Evolutionary conservation across 495 filamentous ascomycete species (phyloP), one percentile per base, ranked within the genome.

Genomic region (Penicillium bialowiezense): DNA sequence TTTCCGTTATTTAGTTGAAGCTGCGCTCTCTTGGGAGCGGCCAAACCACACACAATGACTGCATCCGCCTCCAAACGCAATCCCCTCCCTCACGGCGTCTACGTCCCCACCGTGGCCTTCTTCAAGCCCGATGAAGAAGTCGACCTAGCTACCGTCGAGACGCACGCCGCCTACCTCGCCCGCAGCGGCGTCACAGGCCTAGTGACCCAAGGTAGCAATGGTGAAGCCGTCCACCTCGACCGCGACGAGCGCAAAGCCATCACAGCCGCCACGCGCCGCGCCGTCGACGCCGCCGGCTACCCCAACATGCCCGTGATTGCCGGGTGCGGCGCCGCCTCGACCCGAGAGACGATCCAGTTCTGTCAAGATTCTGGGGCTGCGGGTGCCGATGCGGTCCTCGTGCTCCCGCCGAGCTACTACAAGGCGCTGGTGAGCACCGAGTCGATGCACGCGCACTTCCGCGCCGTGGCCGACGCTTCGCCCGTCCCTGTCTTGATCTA

Each of bases 401-500:
- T 96, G 10, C 81, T 96, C 3, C 90, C 91, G 14, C 91, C 91
- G 14, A 82, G 82, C 28, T 97, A 96, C 69, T 97, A 95, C 71
- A 80, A 82, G 55, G 63, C 80, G 8, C 74, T 91, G 17, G 76
- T 85, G 54, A 74, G 48, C 17, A 58, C 62, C 18, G 77, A 78
- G 21, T 77, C 80, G 13, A 62, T 95, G 37, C 64, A 85, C 36
- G 77, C 84, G 24, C 91, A 86, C 71, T 96, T 95, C 78, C 76
- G 71, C 31, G 76, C 81, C 33, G 87, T 96, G 19, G 91, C 91
- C 20, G 80, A 85, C 59, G 80, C 82, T 7, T 93, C 89, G 1
- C 91, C 90, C 5, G 79, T 97, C 38, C 91, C 91, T 1, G 78
- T 97, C 48, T 74, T 96, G 51, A 91, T 97, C 63, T 97, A 97